These are phyloP conservation scores for Alternaria sp. DNA, from an alignment of 2,329 filamentous ascomycete species.

Conservation along the genomic window DNA sequence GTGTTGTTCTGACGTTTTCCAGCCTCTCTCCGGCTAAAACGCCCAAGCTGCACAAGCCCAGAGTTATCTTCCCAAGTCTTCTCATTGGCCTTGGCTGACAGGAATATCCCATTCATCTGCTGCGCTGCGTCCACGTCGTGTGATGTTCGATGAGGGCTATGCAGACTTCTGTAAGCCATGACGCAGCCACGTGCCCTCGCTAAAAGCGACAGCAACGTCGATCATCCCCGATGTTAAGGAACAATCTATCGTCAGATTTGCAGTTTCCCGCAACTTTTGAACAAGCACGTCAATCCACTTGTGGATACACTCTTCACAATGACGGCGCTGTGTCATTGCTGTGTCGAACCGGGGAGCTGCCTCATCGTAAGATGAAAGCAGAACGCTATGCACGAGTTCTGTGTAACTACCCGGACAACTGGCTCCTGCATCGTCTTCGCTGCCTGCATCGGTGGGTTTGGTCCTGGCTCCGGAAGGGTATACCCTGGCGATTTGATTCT, in stretches of 20 bases:
- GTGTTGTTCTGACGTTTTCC: conserved; percentile 4
- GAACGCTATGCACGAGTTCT: conserved; percentile 2
- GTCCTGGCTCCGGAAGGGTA: conserved; percentile 4
- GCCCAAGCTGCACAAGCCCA: conserved; percentile 16
- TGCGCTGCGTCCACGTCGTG: conserved; percentile 16
- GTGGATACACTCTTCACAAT: background rate
- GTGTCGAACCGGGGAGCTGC: background rate
- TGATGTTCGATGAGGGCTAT: conserved; percentile 13
- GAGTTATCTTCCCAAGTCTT: conserved; percentile 13
- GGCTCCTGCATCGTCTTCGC: background rate
- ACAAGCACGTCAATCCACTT: background rate
- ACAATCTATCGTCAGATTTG: background rate
- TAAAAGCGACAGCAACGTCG: conserved; percentile 20
- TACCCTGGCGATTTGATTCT: conserved; percentile 7
- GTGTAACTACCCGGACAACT: conserved; percentile 5
- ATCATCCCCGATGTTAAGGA: conserved; percentile 28
- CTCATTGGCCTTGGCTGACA: conserved; percentile 27
- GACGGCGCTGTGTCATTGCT: background rate
- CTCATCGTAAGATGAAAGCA: background rate
- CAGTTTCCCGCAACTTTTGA: conserved; percentile 2
- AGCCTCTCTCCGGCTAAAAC: conserved; percentile 36
- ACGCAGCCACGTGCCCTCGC: conserved; percentile 30
- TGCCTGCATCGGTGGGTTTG: conserved; percentile 5
- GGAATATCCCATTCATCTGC: conserved; percentile 32
- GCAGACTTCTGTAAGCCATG: conserved; percentile 18